Evolutionary conservation across 2,329 filamentous ascomycete genomes (phyloP).

Genomic region (Kalaharituber pfeilii): DNA sequence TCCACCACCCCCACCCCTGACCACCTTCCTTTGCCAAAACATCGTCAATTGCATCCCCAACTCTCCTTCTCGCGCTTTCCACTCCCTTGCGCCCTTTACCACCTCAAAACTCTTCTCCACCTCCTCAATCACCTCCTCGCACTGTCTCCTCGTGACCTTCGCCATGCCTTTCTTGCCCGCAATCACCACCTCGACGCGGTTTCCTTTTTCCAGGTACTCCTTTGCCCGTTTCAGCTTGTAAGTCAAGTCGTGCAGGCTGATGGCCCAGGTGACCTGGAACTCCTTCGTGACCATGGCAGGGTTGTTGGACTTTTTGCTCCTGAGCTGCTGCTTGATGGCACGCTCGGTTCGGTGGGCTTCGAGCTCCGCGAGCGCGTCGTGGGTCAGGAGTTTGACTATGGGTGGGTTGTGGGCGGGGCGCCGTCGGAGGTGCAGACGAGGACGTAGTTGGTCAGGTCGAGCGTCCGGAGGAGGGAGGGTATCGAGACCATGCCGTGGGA

Average conservation of each 20-base stretch:
- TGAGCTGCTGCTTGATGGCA: slow-evolving; percentile 31
- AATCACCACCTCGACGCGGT: slow-evolving; percentile 56
- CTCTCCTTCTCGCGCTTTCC: background rate
- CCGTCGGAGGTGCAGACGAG: slow-evolving; percentile 29
- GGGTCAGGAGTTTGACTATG: slow-evolving; percentile 54
- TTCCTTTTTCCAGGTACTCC: slow-evolving; percentile 56
- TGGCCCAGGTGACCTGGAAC: slow-evolving; percentile 82
- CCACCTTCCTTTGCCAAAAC: no score
- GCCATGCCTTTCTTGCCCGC: slow-evolving; percentile 48
- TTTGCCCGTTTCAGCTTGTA: slow-evolving; percentile 50
- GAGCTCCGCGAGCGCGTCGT: slow-evolving; percentile 34
- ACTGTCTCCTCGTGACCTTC: slow-evolving; percentile 44
- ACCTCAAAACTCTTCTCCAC: no score
- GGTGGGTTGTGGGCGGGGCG: slow-evolving; percentile 35
- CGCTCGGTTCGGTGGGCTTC: slow-evolving; percentile 25
- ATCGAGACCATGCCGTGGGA: slow-evolving; percentile 26
- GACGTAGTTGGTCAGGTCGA: slow-evolving; percentile 35
- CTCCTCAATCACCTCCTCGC: slow-evolving; percentile 31
- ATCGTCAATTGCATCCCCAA: background rate
- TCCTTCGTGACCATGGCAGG: slow-evolving; percentile 41
- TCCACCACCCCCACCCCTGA: no score
- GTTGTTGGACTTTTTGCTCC: slow-evolving; percentile 23
- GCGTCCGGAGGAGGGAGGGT: slow-evolving; percentile 27
- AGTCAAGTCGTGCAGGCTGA: slow-evolving; percentile 55
- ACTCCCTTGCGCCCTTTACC: background rate